Percentiles rank a stretch among this genome's conserved stretches.
Evolutionary conservation across 2,329 filamentous ascomycete genomes (phyloP).

Genomic region (Pyrenochaeta sp.): DNA sequence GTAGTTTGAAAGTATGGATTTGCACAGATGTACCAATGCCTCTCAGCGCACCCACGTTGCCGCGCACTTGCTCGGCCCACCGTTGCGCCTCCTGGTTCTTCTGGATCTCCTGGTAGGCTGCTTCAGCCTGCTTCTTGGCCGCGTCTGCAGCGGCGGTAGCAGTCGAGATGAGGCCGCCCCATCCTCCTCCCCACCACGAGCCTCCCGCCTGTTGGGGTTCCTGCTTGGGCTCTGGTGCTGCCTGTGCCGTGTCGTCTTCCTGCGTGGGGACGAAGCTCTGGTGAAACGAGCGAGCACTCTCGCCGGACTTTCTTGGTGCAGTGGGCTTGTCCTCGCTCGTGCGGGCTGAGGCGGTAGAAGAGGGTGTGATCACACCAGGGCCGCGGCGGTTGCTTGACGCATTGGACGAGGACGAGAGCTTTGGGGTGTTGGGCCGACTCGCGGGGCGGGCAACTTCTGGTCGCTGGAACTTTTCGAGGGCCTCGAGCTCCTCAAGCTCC

Average conservation of each 20-base stretch:
- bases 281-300: conserved; percentile 76
- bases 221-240: conserved; percentile 61
- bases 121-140: conserved; percentile 92
- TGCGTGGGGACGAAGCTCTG: conserved; percentile 73
- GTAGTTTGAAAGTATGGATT: background rate
- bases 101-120: conserved; percentile 91
- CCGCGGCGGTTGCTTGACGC: conserved; percentile 49
- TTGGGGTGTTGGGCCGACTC: conserved; percentile 80
- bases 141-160: conserved; percentile 80
- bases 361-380: conserved; percentile 45
- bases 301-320: conserved; percentile 73
- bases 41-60: conserved; percentile 81
- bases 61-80: conserved; percentile 93
- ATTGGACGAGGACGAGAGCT: conserved; percentile 59
- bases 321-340: conserved; percentile 67
- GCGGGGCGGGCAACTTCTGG: conserved; percentile 65
- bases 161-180: conserved; percentile 84
- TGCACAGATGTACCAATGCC: conserved; percentile 68
- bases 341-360: conserved; percentile 49
- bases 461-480: conserved; percentile 57
- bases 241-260: conserved; percentile 50
- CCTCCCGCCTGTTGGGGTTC: conserved; percentile 49
- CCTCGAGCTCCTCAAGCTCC: conserved; percentile 80
- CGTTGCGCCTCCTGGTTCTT: conserved; percentile 95
- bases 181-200: conserved; percentile 69